These are phyloP conservation scores for Eucalyptus dawsonii DNA, from an alignment of 345 rosid genomes.

Conservation along the genomic window DNA sequence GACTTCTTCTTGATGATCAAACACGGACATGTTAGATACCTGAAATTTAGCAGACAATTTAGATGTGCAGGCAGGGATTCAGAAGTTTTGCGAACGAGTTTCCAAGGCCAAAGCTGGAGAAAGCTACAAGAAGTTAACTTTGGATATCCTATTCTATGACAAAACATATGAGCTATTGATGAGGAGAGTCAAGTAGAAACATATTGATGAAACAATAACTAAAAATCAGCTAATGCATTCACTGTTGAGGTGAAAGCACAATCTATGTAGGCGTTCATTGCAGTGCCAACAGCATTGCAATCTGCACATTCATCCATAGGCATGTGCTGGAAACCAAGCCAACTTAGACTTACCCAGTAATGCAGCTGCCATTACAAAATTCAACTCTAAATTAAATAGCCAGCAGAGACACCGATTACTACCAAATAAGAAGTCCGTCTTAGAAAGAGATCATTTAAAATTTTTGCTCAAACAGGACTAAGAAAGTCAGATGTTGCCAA, in stretches of 20 bases:
- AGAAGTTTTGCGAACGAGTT: not conserved
- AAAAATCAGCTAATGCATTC: not conserved
- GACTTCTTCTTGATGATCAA: not conserved
- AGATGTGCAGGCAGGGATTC: not conserved
- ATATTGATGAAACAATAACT: no score
- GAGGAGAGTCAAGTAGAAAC: no score
- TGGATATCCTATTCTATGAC: not conserved
- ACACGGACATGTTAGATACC: not conserved
- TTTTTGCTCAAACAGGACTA: rapidly evolving
- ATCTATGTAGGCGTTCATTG: no score
- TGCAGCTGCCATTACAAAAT: no score
- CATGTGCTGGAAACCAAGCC: no score
- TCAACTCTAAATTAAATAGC: no score
- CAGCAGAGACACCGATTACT: not conserved
- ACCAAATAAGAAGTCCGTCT: no score
- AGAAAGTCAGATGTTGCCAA: not conserved
- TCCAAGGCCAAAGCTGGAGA: not conserved
- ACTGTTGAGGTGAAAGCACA: not conserved
- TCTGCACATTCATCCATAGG: no score
- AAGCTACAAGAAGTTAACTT: not conserved
- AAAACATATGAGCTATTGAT: not conserved
- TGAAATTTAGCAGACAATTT: not conserved
- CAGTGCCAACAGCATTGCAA: no score
- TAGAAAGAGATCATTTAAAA: no score
- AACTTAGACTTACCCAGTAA: not conserved